Evolutionary conservation across 257 asterid genomes (phyloP).

Genomic region (Fraxinus excelsior): DNA sequence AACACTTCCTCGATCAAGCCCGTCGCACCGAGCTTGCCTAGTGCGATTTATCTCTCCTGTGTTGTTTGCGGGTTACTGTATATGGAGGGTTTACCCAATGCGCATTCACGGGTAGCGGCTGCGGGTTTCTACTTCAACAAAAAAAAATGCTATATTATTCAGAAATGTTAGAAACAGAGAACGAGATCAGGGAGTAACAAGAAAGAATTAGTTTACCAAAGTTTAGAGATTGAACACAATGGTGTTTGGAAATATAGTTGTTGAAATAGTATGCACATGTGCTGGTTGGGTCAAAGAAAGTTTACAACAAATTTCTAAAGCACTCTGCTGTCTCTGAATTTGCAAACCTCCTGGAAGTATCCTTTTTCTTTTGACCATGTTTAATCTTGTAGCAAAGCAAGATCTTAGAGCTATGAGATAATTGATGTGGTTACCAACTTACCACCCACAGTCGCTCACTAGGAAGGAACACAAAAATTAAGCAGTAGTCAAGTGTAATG

Average conservation of each 20-base stretch:
- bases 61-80: no score
- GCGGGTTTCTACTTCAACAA: no score
- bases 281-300: no score
- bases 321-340: background rate
- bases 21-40: no score
- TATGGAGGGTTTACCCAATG: no score
- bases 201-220: no score
- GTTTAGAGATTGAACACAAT: background rate
- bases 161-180: background rate
- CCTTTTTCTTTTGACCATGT: background rate
- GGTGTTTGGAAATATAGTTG: background rate
- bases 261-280: background rate
- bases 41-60: no score
- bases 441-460: background rate
- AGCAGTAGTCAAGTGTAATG: background rate
- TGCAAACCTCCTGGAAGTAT: no score
- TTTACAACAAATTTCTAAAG: background rate
- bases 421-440: no score
- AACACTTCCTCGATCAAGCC: no score
- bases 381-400: background rate
- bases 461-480: background rate
- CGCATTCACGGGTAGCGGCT: no score
- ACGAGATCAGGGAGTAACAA: background rate
- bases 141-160: background rate
- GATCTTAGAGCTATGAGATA: background rate